phyloP scores from a whole-genome alignment of 495 filamentous ascomycete species.

The Trichoderma parareesei region DNA sequence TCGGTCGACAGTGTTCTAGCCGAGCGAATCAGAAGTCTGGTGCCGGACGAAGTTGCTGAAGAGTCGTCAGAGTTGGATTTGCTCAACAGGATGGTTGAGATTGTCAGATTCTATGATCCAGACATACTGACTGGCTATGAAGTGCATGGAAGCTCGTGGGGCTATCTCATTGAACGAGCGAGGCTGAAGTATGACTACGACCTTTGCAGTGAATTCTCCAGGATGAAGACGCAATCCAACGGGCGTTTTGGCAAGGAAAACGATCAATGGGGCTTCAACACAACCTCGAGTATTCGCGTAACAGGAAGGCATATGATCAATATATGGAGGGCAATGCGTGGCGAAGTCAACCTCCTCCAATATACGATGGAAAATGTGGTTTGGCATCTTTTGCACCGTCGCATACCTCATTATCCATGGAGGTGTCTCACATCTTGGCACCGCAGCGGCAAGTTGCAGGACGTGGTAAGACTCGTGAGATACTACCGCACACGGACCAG shows the following conservation, averaged over 20 bases:
- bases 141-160: conserved; percentile 89
- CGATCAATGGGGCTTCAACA: conserved; percentile 88
- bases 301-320: conserved; percentile 96
- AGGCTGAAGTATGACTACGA: conserved; percentile 80
- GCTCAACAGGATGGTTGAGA: conserved; percentile 72
- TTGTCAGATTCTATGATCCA: conserved; percentile 77
- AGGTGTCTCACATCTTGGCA: conserved; percentile 77
- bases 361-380: conserved; percentile 97
- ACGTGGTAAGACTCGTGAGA: conserved; percentile 66
- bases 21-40: conserved; percentile 36
- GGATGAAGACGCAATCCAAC: conserved; percentile 74
- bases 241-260: conserved; percentile 77
- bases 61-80: conserved; percentile 78
- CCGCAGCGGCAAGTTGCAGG: conserved; percentile 51
- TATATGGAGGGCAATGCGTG: conserved; percentile 92
- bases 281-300: conserved; percentile 75
- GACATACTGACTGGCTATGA: conserved; percentile 95
- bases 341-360: conserved; percentile 81
- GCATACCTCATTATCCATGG: conserved; percentile 83
- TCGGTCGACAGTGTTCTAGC: conserved; percentile 49
- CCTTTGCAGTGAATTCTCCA: conserved; percentile 80
- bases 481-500: conserved; percentile 73
- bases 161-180: conserved; percentile 88
- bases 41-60: conserved; percentile 54
- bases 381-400: conserved; percentile 83